Evolutionary conservation across 2,329 filamentous ascomycete genomes (phyloP), one percentile per base, ranked within the genome.

Genomic region (Taxawa tesnikishii): DNA sequence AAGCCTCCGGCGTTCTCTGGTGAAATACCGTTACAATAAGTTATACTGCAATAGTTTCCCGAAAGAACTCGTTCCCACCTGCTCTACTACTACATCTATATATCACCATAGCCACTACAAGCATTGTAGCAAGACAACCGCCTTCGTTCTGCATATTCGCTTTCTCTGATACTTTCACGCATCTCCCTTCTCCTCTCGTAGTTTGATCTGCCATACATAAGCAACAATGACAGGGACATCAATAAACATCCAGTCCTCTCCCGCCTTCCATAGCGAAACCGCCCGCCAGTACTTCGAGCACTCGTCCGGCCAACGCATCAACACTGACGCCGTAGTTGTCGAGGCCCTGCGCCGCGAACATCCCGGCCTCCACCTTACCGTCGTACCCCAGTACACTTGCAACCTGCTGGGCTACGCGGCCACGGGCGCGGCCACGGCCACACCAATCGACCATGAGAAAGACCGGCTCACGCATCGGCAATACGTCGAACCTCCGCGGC

Each of bases 341-440:
- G 55, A 62, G 36, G 53, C 60, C n/a, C 47, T 65, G 7, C 59
- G 59, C 29, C 49, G 45, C 13, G 59, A 65, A 32, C 64, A 64
- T 32, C 59, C 60, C 10, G 37, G 61, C 17, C 56, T 63, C 13
- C 57, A 63, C 35, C 52, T 65, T 25, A 53, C 57, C 23, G 47
- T 63, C 21, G 48, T 52, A 2, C 60, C 61, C 4, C 32, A 36
- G 17, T 32, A 32, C 21, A 36, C 31, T 25, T 49, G 51, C 42
- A 49, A 59, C 38, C 56, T 65, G 17, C 46, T 63, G 33, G 50
- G 45, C 8, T 65, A 58, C 43, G 61, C 61, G 15, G 42, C 45
- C 9, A 55, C 60, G 6, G 61, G 62, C 34, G 47, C 56, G 32
- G 60, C 59, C 5, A 52, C 49, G 4, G 47, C 51, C 8, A 58